These are phyloP conservation scores for Penicillium sclerotiorum DNA, from an alignment of 2,329 filamentous ascomycete genomes.

Conservation along the genomic window DNA sequence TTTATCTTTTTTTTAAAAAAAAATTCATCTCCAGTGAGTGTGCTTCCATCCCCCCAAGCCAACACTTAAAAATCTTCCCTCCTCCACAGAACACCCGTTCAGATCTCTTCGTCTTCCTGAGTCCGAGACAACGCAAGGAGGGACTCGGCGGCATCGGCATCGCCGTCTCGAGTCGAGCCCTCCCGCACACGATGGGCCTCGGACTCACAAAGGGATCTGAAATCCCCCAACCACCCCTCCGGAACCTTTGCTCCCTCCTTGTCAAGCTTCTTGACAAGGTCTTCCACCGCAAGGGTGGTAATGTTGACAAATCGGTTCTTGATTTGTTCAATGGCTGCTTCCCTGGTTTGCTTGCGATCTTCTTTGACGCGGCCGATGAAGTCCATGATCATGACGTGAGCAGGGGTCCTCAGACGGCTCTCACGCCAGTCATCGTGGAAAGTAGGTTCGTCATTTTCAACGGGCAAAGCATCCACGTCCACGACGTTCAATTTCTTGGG, in stretches of 20 bases:
- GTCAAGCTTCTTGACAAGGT: neutral
- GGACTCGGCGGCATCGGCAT: neutral
- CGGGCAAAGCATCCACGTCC: conserved; percentile 16
- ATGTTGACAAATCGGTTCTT: neutral
- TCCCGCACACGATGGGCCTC: neutral
- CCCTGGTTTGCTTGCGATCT: conserved; percentile 4
- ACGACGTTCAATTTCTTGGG: conserved; percentile 24
- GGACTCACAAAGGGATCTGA: neutral
- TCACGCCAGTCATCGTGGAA: conserved; percentile 25
- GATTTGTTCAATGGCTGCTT: conserved; percentile 9
- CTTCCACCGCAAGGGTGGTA: neutral
- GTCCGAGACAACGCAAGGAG: neutral
- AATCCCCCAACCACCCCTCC: neutral
- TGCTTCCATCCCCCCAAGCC: no score
- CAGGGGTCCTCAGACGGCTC: conserved; percentile 15
- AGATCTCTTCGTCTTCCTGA: no score
- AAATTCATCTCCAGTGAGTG: no score
- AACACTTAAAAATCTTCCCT: no score
- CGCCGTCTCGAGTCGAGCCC: neutral
- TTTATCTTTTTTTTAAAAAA: no score
- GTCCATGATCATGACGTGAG: conserved; percentile 20
- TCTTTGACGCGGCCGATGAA: conserved; percentile 23
- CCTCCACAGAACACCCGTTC: no score
- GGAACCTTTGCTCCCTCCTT: neutral
- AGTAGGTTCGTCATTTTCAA: conserved; percentile 18